phyloP scores from a whole-genome alignment of 331 rosid genomes.

The Ulmus americana region DNA sequence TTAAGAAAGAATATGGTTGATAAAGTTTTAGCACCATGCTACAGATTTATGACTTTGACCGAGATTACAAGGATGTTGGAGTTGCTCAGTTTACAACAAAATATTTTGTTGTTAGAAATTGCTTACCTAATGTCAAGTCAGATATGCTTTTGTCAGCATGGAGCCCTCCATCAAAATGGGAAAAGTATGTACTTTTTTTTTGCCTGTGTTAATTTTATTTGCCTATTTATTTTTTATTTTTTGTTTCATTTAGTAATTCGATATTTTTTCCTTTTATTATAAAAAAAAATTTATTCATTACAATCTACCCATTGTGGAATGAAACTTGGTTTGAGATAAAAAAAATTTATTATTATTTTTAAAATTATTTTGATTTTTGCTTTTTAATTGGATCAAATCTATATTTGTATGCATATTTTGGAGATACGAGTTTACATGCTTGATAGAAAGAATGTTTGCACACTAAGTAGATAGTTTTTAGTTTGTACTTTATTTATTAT shows the following conservation, averaged over 20 bases:
- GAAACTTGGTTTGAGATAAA: no score
- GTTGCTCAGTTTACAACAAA: conserved; percentile 90
- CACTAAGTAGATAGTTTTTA: no score
- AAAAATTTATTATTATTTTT: no score
- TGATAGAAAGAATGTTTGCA: no score
- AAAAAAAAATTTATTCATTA: no score
- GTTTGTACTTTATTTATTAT: no score
- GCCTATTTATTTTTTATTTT: background rate
- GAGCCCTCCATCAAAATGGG: conserved; percentile 94
- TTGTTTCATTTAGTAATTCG: background rate
- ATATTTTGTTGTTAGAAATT: conserved; percentile 84
- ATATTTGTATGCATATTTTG: no score
- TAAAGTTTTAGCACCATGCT: conserved; percentile 17
- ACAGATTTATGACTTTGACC: conserved; percentile 90
- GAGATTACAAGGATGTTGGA: conserved; percentile 95
- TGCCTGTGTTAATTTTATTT: conserved; percentile 18
- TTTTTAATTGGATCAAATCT: no score
- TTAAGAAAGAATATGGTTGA: conserved; percentile 22
- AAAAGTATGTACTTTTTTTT: conserved; percentile 57
- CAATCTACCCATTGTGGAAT: no score
- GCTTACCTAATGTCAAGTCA: conserved; percentile 79
- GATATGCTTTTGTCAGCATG: conserved; percentile 97
- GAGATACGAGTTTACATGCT: no score
- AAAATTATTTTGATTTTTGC: no score
- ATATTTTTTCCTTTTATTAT: conserved; percentile 8